Evolutionary conservation across 495 filamentous ascomycete genomes (phyloP).

Genomic region (Cercophora newfieldiana): DNA sequence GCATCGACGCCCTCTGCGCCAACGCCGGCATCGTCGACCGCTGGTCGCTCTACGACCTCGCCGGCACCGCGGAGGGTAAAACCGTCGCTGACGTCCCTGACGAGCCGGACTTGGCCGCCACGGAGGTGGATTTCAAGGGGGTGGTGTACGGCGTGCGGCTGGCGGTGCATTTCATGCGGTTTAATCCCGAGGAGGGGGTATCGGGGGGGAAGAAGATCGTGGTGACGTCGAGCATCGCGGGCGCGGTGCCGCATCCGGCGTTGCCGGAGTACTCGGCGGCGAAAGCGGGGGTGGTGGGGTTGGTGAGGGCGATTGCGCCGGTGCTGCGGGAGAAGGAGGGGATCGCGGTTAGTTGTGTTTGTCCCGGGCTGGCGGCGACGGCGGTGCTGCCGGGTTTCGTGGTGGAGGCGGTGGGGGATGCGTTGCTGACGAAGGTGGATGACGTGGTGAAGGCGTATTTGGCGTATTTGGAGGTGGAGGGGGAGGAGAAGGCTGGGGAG

Average conservation of each 20-base stretch:
- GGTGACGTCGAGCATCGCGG: conserved; percentile 37
- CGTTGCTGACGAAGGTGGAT: conserved; percentile 36
- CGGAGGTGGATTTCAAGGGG: conserved; percentile 45
- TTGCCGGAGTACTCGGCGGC: conserved; percentile 45
- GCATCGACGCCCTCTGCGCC: conserved; percentile 42
- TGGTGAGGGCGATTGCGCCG: conserved; percentile 32
- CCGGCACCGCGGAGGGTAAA: background rate
- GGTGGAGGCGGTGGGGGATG: conserved; percentile 35
- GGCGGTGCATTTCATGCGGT: conserved; percentile 46
- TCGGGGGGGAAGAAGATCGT: conserved; percentile 31
- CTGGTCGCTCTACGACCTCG: conserved; percentile 15
- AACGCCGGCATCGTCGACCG: conserved; percentile 47
- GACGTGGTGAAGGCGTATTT: conserved; percentile 39
- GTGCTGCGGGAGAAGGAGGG: conserved; percentile 41
- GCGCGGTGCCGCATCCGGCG: conserved; percentile 35
- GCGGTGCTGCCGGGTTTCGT: conserved; percentile 40
- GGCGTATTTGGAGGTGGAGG: conserved; percentile 33
- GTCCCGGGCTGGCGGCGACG: conserved; percentile 39
- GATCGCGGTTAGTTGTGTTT: conserved; percentile 36
- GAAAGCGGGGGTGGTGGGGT: conserved; percentile 44
- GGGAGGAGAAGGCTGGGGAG: conserved; percentile 25
- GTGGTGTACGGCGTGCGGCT: conserved; percentile 44
- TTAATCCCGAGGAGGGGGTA: conserved; percentile 36
- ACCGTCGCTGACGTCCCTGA: conserved; percentile 31
- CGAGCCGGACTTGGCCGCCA: conserved; percentile 35